These are phyloP conservation scores for Piromyces finnis DNA, from an alignment of 192 early-diverging fungal genomes.

Conservation along the genomic window DNA sequence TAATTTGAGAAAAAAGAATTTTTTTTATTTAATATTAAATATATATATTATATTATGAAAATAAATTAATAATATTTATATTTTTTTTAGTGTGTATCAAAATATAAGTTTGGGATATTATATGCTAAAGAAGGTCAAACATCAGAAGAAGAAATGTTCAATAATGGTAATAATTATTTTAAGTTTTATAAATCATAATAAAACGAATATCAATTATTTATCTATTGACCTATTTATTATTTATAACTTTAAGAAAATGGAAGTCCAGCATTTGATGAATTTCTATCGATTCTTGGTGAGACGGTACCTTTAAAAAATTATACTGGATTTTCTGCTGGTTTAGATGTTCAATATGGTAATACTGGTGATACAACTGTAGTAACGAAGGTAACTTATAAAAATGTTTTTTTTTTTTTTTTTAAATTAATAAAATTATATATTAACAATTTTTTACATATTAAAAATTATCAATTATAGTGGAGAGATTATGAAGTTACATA, in stretches of 20 bases:
- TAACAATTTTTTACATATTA: too few species aligned
- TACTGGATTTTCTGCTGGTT: conserved; percentile 16
- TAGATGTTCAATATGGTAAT: conserved; percentile 12
- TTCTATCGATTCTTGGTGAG: conserved; percentile 12
- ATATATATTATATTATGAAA: too few species aligned
- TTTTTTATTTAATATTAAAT: too few species aligned
- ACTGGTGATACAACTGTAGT: conserved; percentile 13
- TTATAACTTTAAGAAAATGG: too few species aligned
- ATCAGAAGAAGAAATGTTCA: conserved; percentile 19
- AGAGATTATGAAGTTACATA: conserved; percentile 18
- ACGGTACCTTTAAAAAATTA: conserved; percentile 9
- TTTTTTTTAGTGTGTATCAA: background rate
- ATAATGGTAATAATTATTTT: conserved; percentile 18
- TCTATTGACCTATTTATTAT: too few species aligned
- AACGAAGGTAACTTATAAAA: too few species aligned
- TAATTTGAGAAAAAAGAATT: too few species aligned
- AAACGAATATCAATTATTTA: too few species aligned
- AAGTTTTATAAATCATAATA: too few species aligned
- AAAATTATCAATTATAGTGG: conserved; percentile 6
- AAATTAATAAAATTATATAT: too few species aligned
- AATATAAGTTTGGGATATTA: background rate
- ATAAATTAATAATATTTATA: too few species aligned
- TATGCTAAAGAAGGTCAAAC: conserved; percentile 9
- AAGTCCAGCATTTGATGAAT: conserved; percentile 10
- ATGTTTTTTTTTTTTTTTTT: too few species aligned